Evolutionary conservation across 768 basidiomycete genomes (phyloP), one percentile per base, ranked within the genome.

Genomic region (Neoboletus brunneissimus): DNA sequence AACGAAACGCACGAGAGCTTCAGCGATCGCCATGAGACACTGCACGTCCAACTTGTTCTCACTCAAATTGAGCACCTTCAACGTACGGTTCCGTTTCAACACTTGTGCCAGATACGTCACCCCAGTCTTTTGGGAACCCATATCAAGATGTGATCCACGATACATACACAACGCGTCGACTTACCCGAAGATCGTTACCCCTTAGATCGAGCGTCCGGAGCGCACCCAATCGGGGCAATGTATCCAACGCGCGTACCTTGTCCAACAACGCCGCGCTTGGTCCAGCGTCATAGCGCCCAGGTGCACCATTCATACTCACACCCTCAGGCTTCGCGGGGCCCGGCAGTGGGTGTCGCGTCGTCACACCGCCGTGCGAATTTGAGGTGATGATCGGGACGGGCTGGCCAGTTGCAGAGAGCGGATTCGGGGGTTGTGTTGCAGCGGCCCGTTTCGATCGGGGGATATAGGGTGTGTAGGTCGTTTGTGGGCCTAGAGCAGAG

Each of bases 61-160:
- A 65, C 90, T 88, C 50, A 98, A 74, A 70, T 98, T 98, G 25
- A 98, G 79, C 6, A 98, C 87, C 72, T 96, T 97, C 43, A 98
- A 77, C 4, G 96, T 98, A 43, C 94, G 79, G 72, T 99, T 98
- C 37, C 96, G 87, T 68, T 98, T 98, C 59, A 98, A 77, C 0
- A 98, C 96, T 72, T 98, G 95, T 0, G 94, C 88, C 47, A 98
- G 83, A 66, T 97, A 98, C 0, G 82, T 84, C 35, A 98, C 87
- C 0, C 96, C 95, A 42, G 72, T 82, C 81, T 84, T 34, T 57
- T 15, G 13, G 43, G 41, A 32, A 5, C 23, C 31, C 38, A 18
- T 9, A 11, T 55, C 54, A 61, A 27, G 40, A 40, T 12, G 40
- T 5, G 16, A 35, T 18, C 40, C 6, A 48, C 38, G 9, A 51